These are phyloP conservation scores for Apocynum venetum DNA, from an alignment of 257 asterid genomes.

Conservation along the genomic window DNA sequence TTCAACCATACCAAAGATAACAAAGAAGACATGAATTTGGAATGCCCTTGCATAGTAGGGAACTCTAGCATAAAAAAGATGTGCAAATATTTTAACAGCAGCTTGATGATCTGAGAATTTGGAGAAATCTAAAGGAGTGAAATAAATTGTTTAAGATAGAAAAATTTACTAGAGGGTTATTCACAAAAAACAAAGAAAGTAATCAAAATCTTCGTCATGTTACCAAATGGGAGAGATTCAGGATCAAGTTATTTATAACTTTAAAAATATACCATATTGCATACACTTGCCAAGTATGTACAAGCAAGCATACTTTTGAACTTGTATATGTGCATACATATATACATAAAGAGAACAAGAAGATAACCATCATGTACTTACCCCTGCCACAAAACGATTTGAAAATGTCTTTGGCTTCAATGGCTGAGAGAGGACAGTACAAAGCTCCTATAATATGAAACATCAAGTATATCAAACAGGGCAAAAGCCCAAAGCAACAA, in stretches of 20 bases:
- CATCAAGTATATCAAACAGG: not conserved
- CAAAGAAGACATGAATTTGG: not conserved
- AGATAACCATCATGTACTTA: constrained; percentile 27
- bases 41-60: not conserved
- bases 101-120: not conserved
- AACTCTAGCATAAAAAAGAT: not conserved
- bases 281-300: not conserved
- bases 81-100: not conserved
- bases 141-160: not conserved
- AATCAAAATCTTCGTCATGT: not conserved
- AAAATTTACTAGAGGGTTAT: not conserved
- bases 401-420: constrained; percentile 82
- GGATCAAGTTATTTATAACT: not conserved
- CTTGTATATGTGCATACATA: not conserved
- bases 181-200: not conserved
- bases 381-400: constrained; percentile 87
- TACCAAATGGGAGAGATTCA: not conserved
- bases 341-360: not conserved
- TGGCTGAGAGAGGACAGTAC: constrained; percentile 61
- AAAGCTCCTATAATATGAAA: constrained; percentile 69
- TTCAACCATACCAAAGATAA: not conserved
- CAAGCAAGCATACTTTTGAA: not conserved
- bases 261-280: not conserved
- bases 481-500: not conserved
- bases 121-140: not conserved